Percentiles rank a stretch among this genome's conserved stretches.
Conservation (phyloP, 805 yeast species). For the Kodamaea hsintzibuensis region DNA sequence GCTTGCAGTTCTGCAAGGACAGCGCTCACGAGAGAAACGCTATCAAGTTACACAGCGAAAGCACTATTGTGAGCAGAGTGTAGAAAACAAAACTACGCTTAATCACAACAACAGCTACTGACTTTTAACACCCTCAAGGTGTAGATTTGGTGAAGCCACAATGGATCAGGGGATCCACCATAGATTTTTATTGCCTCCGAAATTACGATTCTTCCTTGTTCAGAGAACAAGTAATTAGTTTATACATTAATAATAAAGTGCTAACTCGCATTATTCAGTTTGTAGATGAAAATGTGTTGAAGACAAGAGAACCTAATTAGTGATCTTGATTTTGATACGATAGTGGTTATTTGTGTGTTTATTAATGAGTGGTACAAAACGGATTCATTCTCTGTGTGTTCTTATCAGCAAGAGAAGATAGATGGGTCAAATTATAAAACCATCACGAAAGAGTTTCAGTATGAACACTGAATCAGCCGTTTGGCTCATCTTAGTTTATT, state of each 20-base stretch:
- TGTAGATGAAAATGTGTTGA: too few species aligned
- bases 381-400: too few species aligned
- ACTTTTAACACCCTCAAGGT: neutral
- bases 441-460: too few species aligned
- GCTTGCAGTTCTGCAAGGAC: slow-evolving; percentile 78
- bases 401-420: too few species aligned
- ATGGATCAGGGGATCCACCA: neutral
- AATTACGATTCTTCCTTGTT: slow-evolving; percentile 2
- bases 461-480: too few species aligned
- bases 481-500: too few species aligned
- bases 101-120: neutral
- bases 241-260: neutral
- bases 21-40: slow-evolving; percentile 84
- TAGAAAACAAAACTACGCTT: too few species aligned
- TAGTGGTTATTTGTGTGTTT: too few species aligned
- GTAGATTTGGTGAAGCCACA: neutral
- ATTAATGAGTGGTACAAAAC: too few species aligned
- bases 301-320: too few species aligned
- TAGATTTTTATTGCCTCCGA: slow-evolving; percentile 4
- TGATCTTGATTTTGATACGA: too few species aligned
- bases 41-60: slow-evolving; percentile 76
- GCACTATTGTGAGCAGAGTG: slow-evolving; percentile 75
- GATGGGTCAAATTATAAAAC: too few species aligned
- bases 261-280: neutral
- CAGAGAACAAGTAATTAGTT: neutral